Conservation (phyloP, 2,329 filamentous ascomycete genomes). For the Penicillium sp. region DNA sequence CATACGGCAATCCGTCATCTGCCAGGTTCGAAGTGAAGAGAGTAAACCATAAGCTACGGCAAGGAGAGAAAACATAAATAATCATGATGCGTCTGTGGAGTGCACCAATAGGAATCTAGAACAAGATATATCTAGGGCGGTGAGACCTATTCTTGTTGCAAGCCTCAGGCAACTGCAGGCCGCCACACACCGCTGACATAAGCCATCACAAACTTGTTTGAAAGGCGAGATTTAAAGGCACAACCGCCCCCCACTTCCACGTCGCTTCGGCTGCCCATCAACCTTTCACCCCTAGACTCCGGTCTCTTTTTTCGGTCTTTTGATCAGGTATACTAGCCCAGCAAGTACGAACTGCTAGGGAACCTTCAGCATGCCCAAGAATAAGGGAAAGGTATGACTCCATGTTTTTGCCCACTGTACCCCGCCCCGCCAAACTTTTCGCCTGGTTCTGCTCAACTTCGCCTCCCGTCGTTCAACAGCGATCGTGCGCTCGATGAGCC, state of each 20-base stretch:
- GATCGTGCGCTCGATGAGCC: not conserved
- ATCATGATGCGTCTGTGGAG: no score
- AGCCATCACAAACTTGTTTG: constrained; percentile 21
- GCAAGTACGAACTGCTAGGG: constrained; percentile 31
- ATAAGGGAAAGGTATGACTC: constrained; percentile 90
- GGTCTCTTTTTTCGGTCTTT: constrained; percentile 19
- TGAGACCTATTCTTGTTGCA: constrained; percentile 17
- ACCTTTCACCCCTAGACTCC: constrained; percentile 18
- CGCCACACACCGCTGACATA: constrained; percentile 28
- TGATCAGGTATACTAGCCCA: constrained; percentile 22
- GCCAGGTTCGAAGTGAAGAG: no score
- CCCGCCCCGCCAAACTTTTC: constrained; percentile 24
- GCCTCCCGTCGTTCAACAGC: constrained; percentile 21
- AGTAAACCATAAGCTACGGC: no score
- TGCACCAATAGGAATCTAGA: not conserved
- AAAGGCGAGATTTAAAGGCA: constrained; percentile 26
- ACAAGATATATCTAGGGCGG: constrained; percentile 18
- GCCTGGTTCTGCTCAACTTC: constrained; percentile 19
- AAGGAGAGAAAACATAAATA: not conserved
- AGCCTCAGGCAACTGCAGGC: constrained; percentile 36
- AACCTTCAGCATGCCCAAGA: constrained; percentile 83
- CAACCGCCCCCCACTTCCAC: constrained; percentile 26
- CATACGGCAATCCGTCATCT: no score
- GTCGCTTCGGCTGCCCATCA: constrained; percentile 25
- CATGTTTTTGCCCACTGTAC: constrained; percentile 28